Conservation (phyloP, 108 stramenopile species). For the Phaeodactylum tricornutum region DNA sequence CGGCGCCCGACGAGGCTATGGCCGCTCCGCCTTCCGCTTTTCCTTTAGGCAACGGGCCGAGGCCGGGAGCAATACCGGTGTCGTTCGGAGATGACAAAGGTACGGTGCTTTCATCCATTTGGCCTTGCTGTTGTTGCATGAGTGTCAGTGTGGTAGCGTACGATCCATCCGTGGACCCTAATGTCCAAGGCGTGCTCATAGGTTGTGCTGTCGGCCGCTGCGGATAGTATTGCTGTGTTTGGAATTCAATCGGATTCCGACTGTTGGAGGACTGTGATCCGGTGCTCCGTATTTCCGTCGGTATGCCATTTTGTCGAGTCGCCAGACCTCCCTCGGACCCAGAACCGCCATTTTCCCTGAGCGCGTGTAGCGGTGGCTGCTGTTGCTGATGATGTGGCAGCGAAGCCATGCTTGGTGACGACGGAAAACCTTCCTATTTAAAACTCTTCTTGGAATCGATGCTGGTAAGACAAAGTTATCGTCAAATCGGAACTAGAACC, state of each 20-base stretch:
- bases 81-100: neutral
- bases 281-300: neutral
- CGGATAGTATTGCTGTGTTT: neutral
- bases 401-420: neutral
- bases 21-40: no score
- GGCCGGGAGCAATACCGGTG: neutral
- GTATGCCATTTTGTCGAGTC: neutral
- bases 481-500: no score
- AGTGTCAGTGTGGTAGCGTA: conserved; percentile 17
- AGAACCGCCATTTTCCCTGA: no score
- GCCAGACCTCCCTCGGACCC: neutral
- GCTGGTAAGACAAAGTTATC: neutral
- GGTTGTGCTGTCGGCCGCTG: neutral
- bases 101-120: no score
- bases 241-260: neutral
- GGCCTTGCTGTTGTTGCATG: conserved; percentile 21
- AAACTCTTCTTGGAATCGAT: neutral
- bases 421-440: neutral
- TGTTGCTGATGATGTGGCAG: neutral
- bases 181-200: conserved; percentile 30
- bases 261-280: neutral
- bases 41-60: no score
- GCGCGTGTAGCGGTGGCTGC: neutral
- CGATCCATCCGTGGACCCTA: conserved; percentile 40
- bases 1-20: neutral